Evolutionary conservation across 164 flowering plant species (phyloP).

Genomic region (Annona squamosa): DNA sequence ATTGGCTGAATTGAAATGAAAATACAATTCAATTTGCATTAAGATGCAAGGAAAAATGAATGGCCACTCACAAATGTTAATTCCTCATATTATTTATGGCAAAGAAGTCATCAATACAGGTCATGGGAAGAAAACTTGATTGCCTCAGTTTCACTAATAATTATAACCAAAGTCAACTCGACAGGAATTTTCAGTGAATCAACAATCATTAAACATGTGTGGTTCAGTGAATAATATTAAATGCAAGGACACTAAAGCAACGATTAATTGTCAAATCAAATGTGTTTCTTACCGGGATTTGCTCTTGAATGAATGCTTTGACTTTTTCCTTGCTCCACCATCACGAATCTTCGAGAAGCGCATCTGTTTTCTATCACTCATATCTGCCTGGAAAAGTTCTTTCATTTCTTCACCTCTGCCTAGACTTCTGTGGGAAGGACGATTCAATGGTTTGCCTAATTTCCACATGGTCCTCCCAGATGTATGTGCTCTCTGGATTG

Average conservation of each 20-base stretch:
- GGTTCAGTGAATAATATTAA: not conserved
- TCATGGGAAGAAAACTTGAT: too few species aligned
- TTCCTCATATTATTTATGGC: too few species aligned
- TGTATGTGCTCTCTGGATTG: conserved; percentile 52
- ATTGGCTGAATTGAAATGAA: too few species aligned
- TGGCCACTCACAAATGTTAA: too few species aligned
- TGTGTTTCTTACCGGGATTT: conserved; percentile 64
- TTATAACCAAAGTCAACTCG: too few species aligned
- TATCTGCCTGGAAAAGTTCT: conserved; percentile 73
- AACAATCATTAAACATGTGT: too few species aligned
- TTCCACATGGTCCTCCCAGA: conserved; percentile 50
- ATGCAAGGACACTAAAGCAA: not conserved
- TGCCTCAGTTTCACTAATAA: too few species aligned
- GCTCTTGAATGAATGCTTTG: conserved; percentile 78
- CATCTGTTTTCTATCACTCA: conserved; percentile 56
- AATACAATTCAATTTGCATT: too few species aligned
- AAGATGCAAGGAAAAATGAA: too few species aligned
- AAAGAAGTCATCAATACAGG: too few species aligned
- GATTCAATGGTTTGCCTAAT: conserved; percentile 30
- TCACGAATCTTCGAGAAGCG: conserved; percentile 20
- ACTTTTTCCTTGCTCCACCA: conserved; percentile 40
- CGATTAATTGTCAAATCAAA: not conserved
- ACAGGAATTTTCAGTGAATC: too few species aligned
- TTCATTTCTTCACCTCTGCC: conserved; percentile 70
- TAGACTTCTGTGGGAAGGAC: conserved; percentile 30